These are phyloP conservation scores for Przewalskia tangutica DNA, from an alignment of 257 asterid species.

Conservation along the genomic window DNA sequence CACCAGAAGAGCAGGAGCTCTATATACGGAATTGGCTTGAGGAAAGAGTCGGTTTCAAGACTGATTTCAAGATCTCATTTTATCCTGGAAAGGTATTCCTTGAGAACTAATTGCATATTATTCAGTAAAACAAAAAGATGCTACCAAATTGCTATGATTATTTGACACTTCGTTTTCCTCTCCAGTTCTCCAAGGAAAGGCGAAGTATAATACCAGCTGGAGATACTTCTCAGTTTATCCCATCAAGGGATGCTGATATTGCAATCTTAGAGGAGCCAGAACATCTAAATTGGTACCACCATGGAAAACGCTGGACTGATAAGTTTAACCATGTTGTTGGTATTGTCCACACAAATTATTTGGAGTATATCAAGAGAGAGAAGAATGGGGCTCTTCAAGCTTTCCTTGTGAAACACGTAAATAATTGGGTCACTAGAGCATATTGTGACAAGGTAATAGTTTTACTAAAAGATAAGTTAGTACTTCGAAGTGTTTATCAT, in stretches of 20 bases:
- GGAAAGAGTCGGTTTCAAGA: slow-evolving; percentile 89
- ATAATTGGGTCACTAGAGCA: slow-evolving; percentile 90
- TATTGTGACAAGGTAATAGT: slow-evolving; percentile 77
- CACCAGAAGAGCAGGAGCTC: slow-evolving; percentile 88
- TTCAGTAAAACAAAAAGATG: neutral
- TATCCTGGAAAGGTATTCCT: slow-evolving; percentile 88
- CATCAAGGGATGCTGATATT: slow-evolving; percentile 95
- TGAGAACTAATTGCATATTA: neutral
- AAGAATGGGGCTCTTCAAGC: slow-evolving; percentile 96
- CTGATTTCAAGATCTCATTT: slow-evolving; percentile 87
- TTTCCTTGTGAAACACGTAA: slow-evolving; percentile 80
- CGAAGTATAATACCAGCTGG: slow-evolving; percentile 96
- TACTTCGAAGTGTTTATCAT: neutral
- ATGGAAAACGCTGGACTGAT: slow-evolving; percentile 99
- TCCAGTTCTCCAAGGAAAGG: slow-evolving; percentile 75
- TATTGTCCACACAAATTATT: slow-evolving; percentile 91
- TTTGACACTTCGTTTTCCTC: neutral
- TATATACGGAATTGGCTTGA: slow-evolving; percentile 93
- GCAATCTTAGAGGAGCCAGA: slow-evolving; percentile 99
- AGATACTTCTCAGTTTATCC: slow-evolving; percentile 80
- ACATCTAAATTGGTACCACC: slow-evolving; percentile 98
- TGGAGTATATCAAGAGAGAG: slow-evolving; percentile 98
- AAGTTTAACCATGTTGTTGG: slow-evolving; percentile 98
- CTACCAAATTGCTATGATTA: neutral
- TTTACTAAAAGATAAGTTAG: neutral